A percentile compares a stretch with the other conserved stretches of the same genome.
Evolutionary conservation across 164 flowering plant species (phyloP).

Genomic region (Vitis labrusca): DNA sequence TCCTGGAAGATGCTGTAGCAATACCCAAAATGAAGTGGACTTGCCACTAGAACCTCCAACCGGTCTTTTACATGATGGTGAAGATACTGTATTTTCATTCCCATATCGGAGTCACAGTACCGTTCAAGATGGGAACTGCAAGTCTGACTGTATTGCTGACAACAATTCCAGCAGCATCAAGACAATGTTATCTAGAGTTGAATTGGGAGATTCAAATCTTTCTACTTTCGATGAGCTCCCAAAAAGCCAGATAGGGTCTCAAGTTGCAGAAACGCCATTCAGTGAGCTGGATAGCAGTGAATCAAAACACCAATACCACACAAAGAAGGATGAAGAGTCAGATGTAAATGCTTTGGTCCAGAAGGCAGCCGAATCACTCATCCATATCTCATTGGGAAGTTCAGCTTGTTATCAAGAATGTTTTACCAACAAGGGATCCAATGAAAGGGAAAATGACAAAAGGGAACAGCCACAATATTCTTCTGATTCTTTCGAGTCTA

Average conservation of each 20-base stretch:
- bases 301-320: not conserved
- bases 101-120: conserved; percentile 14
- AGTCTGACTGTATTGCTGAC: conserved; percentile 15
- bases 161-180: conserved; percentile 17
- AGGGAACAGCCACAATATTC: conserved; percentile 42
- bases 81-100: conserved; percentile 21
- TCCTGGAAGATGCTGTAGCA: not conserved
- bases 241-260: conserved; percentile 15
- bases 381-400: conserved; percentile 27
- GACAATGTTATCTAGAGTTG: conserved; percentile 14
- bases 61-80: conserved; percentile 4
- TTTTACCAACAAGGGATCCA: conserved; percentile 5
- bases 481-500: conserved; percentile 51
- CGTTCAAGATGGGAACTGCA: conserved; percentile 14
- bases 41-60: conserved; percentile 2
- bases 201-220: conserved; percentile 8
- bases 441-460: conserved; percentile 14
- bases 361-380: conserved; percentile 48
- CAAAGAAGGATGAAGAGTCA: conserved; percentile 17
- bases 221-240: conserved; percentile 5
- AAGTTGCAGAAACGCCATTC: conserved; percentile 15
- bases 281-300: conserved; percentile 11
- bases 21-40: conserved; percentile 4
- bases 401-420: conserved; percentile 16
- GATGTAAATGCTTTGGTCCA: conserved; percentile 32